A percentile compares a stretch with the other conserved stretches of the same genome.
Conservation (phyloP, 2,329 filamentous ascomycete genomes). For the Cladosporium sp. region DNA sequence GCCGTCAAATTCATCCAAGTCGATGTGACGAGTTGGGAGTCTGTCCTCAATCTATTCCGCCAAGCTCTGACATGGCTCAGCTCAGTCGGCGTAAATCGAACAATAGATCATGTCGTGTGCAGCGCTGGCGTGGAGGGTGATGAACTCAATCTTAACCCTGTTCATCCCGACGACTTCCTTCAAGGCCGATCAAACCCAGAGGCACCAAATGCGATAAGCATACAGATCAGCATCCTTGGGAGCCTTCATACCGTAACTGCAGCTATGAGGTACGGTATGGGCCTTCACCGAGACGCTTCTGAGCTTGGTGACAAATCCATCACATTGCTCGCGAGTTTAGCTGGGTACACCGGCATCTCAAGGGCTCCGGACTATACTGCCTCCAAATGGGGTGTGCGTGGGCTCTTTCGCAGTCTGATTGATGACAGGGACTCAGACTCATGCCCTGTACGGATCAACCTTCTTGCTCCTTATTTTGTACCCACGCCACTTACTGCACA, state of each 20-base stretch:
- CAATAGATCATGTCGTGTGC: neutral
- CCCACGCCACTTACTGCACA: neutral
- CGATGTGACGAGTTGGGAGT: neutral
- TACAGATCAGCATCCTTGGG: neutral
- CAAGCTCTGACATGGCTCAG: neutral
- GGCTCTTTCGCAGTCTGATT: neutral
- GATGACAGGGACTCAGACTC: neutral
- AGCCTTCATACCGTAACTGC: neutral
- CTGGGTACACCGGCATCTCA: neutral
- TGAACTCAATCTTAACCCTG: neutral
- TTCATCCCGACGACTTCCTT: neutral
- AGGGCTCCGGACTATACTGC: neutral
- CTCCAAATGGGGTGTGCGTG: slow-evolving; percentile 2
- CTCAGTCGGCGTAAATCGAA: neutral
- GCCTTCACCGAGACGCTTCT: neutral
- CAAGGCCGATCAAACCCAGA: neutral
- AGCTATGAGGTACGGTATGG: neutral
- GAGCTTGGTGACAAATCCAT: neutral
- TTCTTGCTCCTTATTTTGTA: neutral
- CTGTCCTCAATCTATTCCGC: neutral
- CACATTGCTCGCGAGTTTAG: neutral
- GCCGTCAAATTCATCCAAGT: neutral
- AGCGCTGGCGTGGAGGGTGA: neutral
- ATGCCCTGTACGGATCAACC: neutral
- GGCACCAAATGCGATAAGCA: neutral